Evolutionary conservation across 2,329 filamentous ascomycete species (phyloP).

Genomic region (Sporothrix euskadiensis): DNA sequence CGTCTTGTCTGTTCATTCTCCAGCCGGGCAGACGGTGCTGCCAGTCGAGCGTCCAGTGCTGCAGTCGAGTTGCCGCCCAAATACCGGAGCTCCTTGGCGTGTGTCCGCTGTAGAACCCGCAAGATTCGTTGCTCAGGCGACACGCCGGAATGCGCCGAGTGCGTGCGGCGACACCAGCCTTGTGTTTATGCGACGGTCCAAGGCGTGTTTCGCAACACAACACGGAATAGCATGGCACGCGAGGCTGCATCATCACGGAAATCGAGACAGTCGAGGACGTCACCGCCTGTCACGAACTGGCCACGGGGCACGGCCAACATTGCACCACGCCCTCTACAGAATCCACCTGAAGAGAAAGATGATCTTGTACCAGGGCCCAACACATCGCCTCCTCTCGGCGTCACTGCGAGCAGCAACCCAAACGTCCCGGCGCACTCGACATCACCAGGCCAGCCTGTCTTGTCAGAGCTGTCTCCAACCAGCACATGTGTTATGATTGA

Average conservation of each 20-base stretch:
- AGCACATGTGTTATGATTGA: not conserved
- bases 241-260: not conserved
- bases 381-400: not conserved
- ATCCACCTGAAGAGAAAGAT: not conserved
- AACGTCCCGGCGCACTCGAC: not conserved
- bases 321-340: not conserved
- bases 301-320: not conserved
- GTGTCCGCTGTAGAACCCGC: slow-evolving; percentile 15
- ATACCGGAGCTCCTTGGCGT: slow-evolving; percentile 21
- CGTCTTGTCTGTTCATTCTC: slow-evolving; percentile 16
- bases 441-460: not conserved
- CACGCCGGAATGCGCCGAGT: slow-evolving; percentile 13
- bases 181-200: slow-evolving; percentile 4
- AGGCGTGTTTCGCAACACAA: not conserved
- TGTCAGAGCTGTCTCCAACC: not conserved
- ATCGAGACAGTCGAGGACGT: not conserved
- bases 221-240: not conserved
- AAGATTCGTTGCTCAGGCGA: slow-evolving; percentile 19
- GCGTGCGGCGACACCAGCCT: not conserved
- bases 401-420: not conserved
- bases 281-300: not conserved
- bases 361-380: not conserved
- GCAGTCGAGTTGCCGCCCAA: slow-evolving; percentile 19
- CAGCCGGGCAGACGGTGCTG: not conserved
- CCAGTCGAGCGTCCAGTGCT: not conserved